Base-by-base conservation (phyloP, 352 stramenopile species). In the Phytophthora parvispora region DNA sequence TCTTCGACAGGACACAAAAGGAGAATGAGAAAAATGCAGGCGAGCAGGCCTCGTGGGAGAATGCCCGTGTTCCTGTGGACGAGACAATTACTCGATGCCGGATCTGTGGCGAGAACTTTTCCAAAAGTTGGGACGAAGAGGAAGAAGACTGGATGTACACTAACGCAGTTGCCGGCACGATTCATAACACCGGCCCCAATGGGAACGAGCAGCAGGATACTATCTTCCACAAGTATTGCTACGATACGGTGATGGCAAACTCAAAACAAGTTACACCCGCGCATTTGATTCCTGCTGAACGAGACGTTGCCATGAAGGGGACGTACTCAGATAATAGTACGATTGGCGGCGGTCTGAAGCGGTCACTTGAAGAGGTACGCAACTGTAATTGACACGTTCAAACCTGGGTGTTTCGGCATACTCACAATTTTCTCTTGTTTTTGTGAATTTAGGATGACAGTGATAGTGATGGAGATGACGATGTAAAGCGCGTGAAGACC, bases 121-220 rank as follows among this genome's bases (percentile, higher is more conserved):
- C 73, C 0, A 94, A 90, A 64, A 93, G 86, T 65, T 97, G 87
- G 86, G 84, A 95, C 42, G 89, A 97, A 86, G 89, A 97, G 29
- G 89, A 97, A 47, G 89, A 97, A 53, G 89, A 97, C 29, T 97
- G 89, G 89, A 93, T 97, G 88, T 97, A 97, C 71, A 95, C 85
- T 62, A 96, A 96, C 60, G 89, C 89, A 2, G 84, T 96, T 27
- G 70, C 84, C n/a, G 89, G 83, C 9, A 89, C 77, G 51, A 92
- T 96, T 48, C 83, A 93, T 60, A 76, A 92, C 48, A 72, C 72
- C 27, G 66, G 62, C 8, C 59, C 70, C 0, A 64, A 64, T 34
- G 71, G 78, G 3, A 74, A 77, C 15, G 76, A 78, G 22, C 54
- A 65, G 18, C 75, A 92, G 13, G 75, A 89, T 40, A 95, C 88